phyloP scores from a whole-genome alignment of 306 rosid species.

The Fagus crenata region DNA sequence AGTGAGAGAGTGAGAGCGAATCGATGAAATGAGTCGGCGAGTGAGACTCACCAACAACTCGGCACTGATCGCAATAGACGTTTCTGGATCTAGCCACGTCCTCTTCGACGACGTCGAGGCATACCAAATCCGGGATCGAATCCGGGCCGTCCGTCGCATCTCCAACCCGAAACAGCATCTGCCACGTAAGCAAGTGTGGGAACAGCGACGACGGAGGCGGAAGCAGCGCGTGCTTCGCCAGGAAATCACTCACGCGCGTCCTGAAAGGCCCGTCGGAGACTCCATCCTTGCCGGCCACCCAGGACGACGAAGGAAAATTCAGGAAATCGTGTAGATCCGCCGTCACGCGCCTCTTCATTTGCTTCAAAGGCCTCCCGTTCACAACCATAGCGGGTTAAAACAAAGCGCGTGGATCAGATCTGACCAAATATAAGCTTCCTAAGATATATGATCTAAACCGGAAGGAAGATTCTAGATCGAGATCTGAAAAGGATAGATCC shows the following conservation, averaged over 20 bases:
- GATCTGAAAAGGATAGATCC: background rate
- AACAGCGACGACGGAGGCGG: slow-evolving; percentile 85
- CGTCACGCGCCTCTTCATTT: slow-evolving; percentile 83
- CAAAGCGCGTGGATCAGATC: slow-evolving; percentile 38
- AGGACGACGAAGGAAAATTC: slow-evolving; percentile 52
- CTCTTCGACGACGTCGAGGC: slow-evolving; percentile 86
- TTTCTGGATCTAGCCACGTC: slow-evolving; percentile 93
- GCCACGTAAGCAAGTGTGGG: slow-evolving; percentile 86
- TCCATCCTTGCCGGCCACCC: slow-evolving; percentile 22
- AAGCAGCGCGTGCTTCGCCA: slow-evolving; percentile 68
- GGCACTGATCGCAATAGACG: slow-evolving; percentile 89
- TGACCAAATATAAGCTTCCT: background rate
- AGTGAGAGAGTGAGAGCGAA: slow-evolving; percentile 1
- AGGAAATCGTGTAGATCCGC: slow-evolving; percentile 80
- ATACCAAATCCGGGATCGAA: slow-evolving; percentile 54
- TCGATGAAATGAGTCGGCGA: slow-evolving; percentile 35
- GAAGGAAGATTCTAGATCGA: slow-evolving; percentile 18
- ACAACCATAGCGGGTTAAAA: slow-evolving; percentile 56
- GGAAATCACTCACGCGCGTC: slow-evolving; percentile 52
- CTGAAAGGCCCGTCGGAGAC: slow-evolving; percentile 59
- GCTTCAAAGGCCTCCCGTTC: slow-evolving; percentile 68
- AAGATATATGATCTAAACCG: background rate
- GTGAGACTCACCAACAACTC: slow-evolving; percentile 95
- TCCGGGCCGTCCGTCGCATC: slow-evolving; percentile 47
- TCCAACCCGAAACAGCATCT: slow-evolving; percentile 75